Conservation (phyloP, 495 filamentous ascomycete genomes). For the Xanthoparmelia taractica region DNA sequence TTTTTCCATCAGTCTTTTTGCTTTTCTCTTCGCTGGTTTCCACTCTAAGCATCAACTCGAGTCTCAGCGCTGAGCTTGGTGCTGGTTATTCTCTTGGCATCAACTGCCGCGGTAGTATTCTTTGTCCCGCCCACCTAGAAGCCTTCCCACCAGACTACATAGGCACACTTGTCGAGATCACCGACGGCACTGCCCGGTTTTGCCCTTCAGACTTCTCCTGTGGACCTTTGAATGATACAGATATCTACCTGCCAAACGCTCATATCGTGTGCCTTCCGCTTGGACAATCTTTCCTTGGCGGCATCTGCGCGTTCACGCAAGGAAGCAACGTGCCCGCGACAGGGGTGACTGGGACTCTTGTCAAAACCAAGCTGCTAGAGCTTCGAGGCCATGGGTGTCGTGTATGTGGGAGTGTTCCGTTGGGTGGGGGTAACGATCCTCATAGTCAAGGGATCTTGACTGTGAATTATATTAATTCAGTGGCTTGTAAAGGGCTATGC, state of each 20-base stretch:
- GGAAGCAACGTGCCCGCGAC: slow-evolving; percentile 2
- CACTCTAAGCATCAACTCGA: neutral
- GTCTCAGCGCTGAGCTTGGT: neutral
- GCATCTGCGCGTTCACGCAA: slow-evolving; percentile 16
- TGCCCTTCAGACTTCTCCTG: neutral
- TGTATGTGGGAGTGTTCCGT: slow-evolving; percentile 17
- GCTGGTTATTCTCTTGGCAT: slow-evolving; percentile 8
- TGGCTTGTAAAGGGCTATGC: slow-evolving; percentile 11
- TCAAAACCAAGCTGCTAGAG: slow-evolving; percentile 5
- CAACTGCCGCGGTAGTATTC: slow-evolving; percentile 13
- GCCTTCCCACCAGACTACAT: slow-evolving; percentile 2
- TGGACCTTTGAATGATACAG: slow-evolving; percentile 8
- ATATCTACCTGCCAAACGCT: neutral
- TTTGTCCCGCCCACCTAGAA: neutral
- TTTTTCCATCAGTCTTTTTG: too few species aligned
- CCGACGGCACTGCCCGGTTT: neutral
- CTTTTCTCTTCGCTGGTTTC: neutral
- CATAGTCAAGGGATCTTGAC: slow-evolving; percentile 16
- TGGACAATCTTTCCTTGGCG: neutral
- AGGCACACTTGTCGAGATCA: neutral
- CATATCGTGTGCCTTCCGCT: slow-evolving; percentile 16
- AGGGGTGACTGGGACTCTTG: neutral
- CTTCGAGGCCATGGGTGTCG: slow-evolving; percentile 16
- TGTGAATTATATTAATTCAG: slow-evolving; percentile 12
- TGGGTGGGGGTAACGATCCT: slow-evolving; percentile 16